phyloP scores from a whole-genome alignment of 306 rosid species.

The Vicia sativa region DNA sequence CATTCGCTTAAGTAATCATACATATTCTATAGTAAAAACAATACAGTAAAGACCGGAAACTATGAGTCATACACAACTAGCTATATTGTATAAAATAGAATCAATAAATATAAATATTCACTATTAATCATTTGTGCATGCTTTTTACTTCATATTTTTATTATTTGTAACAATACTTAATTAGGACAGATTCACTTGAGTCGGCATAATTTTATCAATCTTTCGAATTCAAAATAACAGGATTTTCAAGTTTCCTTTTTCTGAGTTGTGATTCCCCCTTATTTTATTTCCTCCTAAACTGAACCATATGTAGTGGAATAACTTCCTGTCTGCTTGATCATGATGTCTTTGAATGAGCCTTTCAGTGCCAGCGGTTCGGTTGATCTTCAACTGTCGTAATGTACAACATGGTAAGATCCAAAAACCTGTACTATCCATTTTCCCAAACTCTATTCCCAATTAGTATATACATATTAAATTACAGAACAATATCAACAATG shows the following conservation, averaged over 20 bases:
- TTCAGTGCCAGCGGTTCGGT: background rate
- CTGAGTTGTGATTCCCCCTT: background rate
- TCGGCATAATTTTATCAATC: background rate
- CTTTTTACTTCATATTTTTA: background rate
- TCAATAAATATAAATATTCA: background rate
- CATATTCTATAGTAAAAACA: background rate
- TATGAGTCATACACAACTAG: background rate
- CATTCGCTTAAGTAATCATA: background rate
- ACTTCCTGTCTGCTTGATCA: background rate
- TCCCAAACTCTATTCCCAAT: background rate
- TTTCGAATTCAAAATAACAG: background rate
- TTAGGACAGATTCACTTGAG: background rate
- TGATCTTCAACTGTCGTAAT: background rate
- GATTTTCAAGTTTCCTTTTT: background rate
- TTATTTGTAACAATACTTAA: background rate
- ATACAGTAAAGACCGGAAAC: background rate
- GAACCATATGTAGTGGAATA: background rate
- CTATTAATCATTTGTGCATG: background rate
- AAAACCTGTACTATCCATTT: background rate
- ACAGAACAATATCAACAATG: constrained; percentile 8
- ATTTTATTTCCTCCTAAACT: background rate
- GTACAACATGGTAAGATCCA: background rate
- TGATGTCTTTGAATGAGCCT: background rate
- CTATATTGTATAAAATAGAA: background rate
- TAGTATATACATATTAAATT: constrained; percentile 4